Evolutionary conservation across 345 rosid species (phyloP).

Genomic region (Gossypium bickii): DNA sequence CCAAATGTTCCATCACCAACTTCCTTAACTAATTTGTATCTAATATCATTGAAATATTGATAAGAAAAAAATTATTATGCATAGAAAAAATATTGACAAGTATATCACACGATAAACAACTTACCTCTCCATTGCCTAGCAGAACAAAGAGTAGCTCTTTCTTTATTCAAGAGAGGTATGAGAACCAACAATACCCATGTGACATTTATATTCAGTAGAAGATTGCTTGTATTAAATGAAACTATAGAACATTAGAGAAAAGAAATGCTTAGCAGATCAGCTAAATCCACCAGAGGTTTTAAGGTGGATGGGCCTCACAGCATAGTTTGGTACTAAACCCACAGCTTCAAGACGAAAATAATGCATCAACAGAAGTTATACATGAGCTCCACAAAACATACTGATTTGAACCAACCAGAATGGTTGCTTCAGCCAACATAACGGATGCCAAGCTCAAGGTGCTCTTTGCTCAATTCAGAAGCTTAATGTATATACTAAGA

Average conservation of each 20-base stretch:
- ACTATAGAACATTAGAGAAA: constrained; percentile 13
- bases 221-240: constrained; percentile 23
- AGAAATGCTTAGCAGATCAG: constrained; percentile 26
- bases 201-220: constrained; percentile 34
- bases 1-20: constrained; percentile 98
- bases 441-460: constrained; percentile 27
- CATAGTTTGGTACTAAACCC: constrained; percentile 45
- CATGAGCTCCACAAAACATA: constrained; percentile 37
- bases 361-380: constrained; percentile 26
- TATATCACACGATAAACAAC: neutral
- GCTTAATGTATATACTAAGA: constrained; percentile 25
- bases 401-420: constrained; percentile 32
- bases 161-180: constrained; percentile 40
- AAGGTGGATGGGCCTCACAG: constrained; percentile 39
- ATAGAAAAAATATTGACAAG: neutral
- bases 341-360: constrained; percentile 33
- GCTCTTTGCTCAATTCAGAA: constrained; percentile 32
- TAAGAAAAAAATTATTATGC: neutral
- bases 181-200: constrained; percentile 30
- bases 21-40: constrained; percentile 87
- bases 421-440: constrained; percentile 33
- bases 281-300: constrained; percentile 28
- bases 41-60: constrained; percentile 19
- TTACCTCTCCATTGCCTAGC: constrained; percentile 79
- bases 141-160: constrained; percentile 35